Evolutionary conservation across 225 moss, liverwort and hornwort genomes (phyloP), one percentile per base, ranked within the genome.

Genomic region (Sphagnum contortum): DNA sequence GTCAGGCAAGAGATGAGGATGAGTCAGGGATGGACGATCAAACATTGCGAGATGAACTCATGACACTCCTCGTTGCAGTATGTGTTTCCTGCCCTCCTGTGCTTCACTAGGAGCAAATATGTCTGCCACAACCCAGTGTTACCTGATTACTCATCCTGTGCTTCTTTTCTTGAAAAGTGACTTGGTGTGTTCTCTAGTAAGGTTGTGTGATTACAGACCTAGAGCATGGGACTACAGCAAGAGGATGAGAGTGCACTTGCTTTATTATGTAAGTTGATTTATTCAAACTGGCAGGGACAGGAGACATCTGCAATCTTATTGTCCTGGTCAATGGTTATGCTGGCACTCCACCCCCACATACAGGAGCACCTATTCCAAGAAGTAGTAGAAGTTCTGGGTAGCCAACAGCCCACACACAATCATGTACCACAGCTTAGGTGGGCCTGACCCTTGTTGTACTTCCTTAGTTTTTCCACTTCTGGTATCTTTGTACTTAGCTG

Each of bases 21-120:
- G 91, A 87, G 64, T 89, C 79, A 12, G 72, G 87, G 71, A 85
- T 92, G 87, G 83, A 92, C 47, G 83, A 87, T 70, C 61, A 44
- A 55, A 79, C 84, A 5, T 71, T 92, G 62, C 89, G 87, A 1
- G 87, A 92, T 66, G 89, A 92, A 80, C 81, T 92, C 66, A 92
- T 92, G 87, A 92, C 89, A 66, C 73, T 92, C 10, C 83, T 92
- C 60, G 79, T 87, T 71, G 91, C 89, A 64, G 87, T 91, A 71
- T 69, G 67, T 69, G 58, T 10, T 11, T 47, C 60, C 9, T 52
- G 7, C 9, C 52, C 9, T 52, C 52, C 52, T 52, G 52, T 52
- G 6, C 52, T 29, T 29, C 29, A 29, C 29, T 29, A 0, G 29
- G 29, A 29, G 29, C 29, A 29, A 29, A 29, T 29, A 1, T 29